Evolutionary conservation across 164 flowering plant species (phyloP).

Genomic region (Taxillus chinensis): DNA sequence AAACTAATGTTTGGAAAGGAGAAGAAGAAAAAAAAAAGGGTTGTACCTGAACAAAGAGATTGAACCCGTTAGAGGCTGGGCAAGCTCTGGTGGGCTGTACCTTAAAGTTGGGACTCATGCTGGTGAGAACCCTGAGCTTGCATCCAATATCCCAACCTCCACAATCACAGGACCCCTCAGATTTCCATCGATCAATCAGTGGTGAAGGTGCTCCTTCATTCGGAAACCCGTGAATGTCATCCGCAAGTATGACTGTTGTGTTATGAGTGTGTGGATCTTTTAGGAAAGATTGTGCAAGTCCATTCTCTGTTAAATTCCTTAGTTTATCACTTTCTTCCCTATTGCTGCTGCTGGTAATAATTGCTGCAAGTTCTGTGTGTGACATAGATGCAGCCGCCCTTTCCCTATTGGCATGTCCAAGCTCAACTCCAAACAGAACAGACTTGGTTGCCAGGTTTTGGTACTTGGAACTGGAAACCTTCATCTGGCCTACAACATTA

Average conservation of each 20-base stretch:
- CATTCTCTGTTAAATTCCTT: slow-evolving; percentile 8
- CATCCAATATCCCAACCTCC: slow-evolving; percentile 99
- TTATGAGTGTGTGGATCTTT: slow-evolving; percentile 5
- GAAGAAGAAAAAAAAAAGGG: neutral
- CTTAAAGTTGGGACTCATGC: slow-evolving; percentile 13
- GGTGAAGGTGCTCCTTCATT: slow-evolving; percentile 56
- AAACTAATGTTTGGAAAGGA: neutral
- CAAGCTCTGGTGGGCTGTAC: slow-evolving; percentile 11
- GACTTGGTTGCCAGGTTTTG: slow-evolving; percentile 29
- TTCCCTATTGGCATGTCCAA: slow-evolving; percentile 22
- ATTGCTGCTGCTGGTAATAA: slow-evolving; percentile 29
- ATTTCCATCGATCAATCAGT: slow-evolving; percentile 68
- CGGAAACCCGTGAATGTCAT: slow-evolving; percentile 70
- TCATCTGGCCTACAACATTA: slow-evolving; percentile 62
- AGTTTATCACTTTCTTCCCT: slow-evolving; percentile 2
- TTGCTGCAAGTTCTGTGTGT: slow-evolving; percentile 68
- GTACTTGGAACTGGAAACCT: slow-evolving; percentile 22
- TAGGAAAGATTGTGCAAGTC: slow-evolving; percentile 5
- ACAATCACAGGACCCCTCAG: slow-evolving; percentile 90
- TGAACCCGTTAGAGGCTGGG: slow-evolving; percentile 19
- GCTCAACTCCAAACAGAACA: slow-evolving; percentile 41
- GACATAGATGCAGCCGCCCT: slow-evolving; percentile 16
- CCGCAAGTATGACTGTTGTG: slow-evolving; percentile 58
- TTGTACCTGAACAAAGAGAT: slow-evolving; percentile 64
- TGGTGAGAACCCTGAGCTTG: slow-evolving; percentile 42